Conservation (phyloP, 371 early-diverging fungal genomes). For the Lichtheimia ramosa region DNA sequence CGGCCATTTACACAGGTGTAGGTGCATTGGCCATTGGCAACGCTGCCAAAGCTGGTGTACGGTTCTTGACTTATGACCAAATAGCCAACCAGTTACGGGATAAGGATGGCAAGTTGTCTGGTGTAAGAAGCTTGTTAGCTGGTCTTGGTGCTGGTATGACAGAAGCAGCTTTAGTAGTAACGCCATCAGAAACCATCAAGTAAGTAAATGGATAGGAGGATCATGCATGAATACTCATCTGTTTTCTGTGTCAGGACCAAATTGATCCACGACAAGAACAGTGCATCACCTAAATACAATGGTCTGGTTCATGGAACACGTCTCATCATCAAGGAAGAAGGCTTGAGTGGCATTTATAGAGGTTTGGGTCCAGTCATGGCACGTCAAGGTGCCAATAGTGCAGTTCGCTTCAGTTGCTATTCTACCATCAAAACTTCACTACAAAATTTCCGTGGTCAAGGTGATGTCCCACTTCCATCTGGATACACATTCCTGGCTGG, state of each 20-base stretch:
- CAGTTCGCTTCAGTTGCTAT: slow-evolving; percentile 87
- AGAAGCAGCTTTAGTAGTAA: slow-evolving; percentile 84
- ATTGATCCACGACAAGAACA: slow-evolving; percentile 78
- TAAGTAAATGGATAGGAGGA: slow-evolving; percentile 27
- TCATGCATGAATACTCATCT: slow-evolving; percentile 13
- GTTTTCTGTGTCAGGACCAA: slow-evolving; percentile 59
- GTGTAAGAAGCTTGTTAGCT: slow-evolving; percentile 69
- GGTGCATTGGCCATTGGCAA: slow-evolving; percentile 83
- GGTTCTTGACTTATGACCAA: slow-evolving; percentile 88
- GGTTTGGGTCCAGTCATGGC: slow-evolving; percentile 90
- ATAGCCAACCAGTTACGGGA: slow-evolving; percentile 74
- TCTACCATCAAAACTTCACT: slow-evolving; percentile 70
- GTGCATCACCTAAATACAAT: slow-evolving; percentile 65
- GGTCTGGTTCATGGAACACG: slow-evolving; percentile 79
- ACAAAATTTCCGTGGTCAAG: slow-evolving; percentile 40
- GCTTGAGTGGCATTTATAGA: slow-evolving; percentile 84
- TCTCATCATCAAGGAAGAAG: slow-evolving; percentile 71
- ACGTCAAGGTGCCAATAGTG: slow-evolving; percentile 91
- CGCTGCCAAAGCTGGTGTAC: slow-evolving; percentile 88
- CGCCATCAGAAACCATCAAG: slow-evolving; percentile 93
- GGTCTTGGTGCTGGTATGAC: slow-evolving; percentile 90
- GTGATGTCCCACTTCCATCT: slow-evolving; percentile 59
- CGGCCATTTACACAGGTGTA: slow-evolving; percentile 29
- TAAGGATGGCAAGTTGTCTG: slow-evolving; percentile 68
- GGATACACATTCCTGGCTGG: slow-evolving; percentile 75